Evolutionary conservation across 1,284 basidiomycete species (phyloP).

Genomic region (Cutaneotrichosporon sp.): DNA sequence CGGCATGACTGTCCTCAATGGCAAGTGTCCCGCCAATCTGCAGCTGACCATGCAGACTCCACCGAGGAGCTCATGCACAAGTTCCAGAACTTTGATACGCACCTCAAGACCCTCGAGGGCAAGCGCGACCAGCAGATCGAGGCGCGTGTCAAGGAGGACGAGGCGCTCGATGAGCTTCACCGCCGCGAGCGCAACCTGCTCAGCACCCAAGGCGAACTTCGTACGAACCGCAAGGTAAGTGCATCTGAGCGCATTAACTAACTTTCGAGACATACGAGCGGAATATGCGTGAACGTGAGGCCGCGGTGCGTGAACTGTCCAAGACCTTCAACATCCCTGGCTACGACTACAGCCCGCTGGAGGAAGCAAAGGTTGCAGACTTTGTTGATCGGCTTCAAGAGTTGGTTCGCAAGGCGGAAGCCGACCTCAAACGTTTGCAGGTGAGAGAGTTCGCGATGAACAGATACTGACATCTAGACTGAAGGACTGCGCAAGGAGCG

Average conservation of each 20-base stretch:
- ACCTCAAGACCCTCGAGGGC: slow-evolving; percentile 39
- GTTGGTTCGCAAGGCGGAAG: slow-evolving; percentile 40
- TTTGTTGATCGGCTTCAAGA: slow-evolving; percentile 45
- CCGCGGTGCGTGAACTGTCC: slow-evolving; percentile 69
- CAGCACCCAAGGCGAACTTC: slow-evolving; percentile 42
- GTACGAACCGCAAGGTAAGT: slow-evolving; percentile 46
- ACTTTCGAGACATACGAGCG: slow-evolving; percentile 67
- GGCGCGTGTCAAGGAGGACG: slow-evolving; percentile 41
- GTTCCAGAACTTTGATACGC: slow-evolving; percentile 68
- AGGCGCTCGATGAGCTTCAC: slow-evolving; percentile 39
- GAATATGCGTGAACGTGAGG: slow-evolving; percentile 72
- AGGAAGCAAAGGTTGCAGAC: slow-evolving; percentile 42
- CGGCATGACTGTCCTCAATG: slow-evolving; percentile 66
- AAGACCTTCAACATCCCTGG: slow-evolving; percentile 72
- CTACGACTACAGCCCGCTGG: slow-evolving; percentile 58
- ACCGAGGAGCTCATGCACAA: slow-evolving; percentile 73
- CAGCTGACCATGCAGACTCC: slow-evolving; percentile 61
- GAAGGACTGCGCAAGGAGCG: slow-evolving; percentile 44
- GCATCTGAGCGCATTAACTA: neutral
- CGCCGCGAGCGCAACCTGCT: slow-evolving; percentile 38
- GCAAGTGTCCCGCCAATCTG: slow-evolving; percentile 55
- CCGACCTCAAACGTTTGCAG: slow-evolving; percentile 43
- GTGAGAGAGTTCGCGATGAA: slow-evolving; percentile 3
- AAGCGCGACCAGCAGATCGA: slow-evolving; percentile 42
- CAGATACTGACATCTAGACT: slow-evolving; percentile 3